Base-by-base conservation (phyloP, 192 early-diverging fungal species). In the Backusella tarrabulga region DNA sequence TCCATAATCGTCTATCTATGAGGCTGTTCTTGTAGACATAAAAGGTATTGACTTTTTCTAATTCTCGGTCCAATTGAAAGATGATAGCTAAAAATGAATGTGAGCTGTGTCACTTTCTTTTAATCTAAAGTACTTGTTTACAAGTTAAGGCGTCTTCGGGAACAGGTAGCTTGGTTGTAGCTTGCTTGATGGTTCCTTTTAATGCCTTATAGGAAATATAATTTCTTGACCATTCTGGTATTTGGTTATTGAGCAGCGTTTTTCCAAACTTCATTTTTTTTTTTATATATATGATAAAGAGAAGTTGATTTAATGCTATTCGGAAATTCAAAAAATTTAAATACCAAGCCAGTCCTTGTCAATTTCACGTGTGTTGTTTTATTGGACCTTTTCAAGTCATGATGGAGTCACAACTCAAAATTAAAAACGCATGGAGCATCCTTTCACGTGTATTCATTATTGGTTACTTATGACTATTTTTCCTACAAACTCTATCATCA, bases 31-130 rank as follows among this genome's bases (percentile, higher is more conserved):
- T 96, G 76, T 93, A 90, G 21, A 90, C 76, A 73, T 94, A 95
- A 75, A 95, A 95, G 9, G 84, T 82, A 56, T 96, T 92, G 81
- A 94, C 90, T 83, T 95, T 95, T 77, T 96, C 94, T 6, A 96
- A 77, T 72, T 96, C 95, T 77, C 94, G 85, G 73, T 96, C 95
- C 60, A 96, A 83, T 44, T 87, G 86, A 76, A 91, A 96, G 72
- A 95, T 91, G 83, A 95, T 95, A 15, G 88, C 89, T 82, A 85
- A 85, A 73, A 84, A 89, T 34, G 80, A 81, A 83, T 56, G 69
- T 82, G 66, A 77, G 86, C 52, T 8, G 52, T 54, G 26, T 67
- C 32, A 54, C 29, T 54, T 26, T 17, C 15, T 23, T 69, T 40
- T 23, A 40, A 17, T 32, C 21, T 29, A 38, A 44, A 19, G 17